Base-by-base conservation (phyloP, 2,329 filamentous ascomycete genomes). In the Penicillium sp. region DNA sequence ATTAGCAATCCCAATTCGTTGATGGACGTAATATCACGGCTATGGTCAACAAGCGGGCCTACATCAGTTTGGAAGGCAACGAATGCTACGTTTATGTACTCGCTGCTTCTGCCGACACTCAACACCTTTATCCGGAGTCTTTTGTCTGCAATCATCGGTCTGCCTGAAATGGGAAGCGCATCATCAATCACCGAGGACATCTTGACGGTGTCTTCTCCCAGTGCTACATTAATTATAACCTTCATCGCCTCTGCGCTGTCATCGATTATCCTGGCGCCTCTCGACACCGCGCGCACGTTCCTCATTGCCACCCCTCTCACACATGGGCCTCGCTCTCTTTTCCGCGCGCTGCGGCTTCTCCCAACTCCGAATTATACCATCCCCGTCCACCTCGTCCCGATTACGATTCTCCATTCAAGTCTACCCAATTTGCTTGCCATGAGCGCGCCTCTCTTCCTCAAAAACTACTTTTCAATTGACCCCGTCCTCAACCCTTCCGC, bases 31-130 rank as follows among this genome's bases (percentile, higher is more conserved):
- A 83, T 99, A 59, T 86, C 87, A 6, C 89, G 95, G 69, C 77
- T 97, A 20, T 97, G 94, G 90, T 82, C 87, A 48, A 93, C 89
- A 64, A 93, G 96, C 69, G 90, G 91, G 35, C 87, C 87, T 0
- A 92, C 91, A 81, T 94, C 94, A 4, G 86, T 97, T 5, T 99
- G 93, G 92, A 97, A 97, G 71, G 83, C 88, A 8, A 90, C 91
- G 38, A 97, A 97, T 69, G 85, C 89, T 14, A 95, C 91, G 1
- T 99, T 97, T 67, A 80, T 97, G 50, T 96, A 97, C 74, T 89
- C 87, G 0, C 84, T 97, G 47, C 80, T 97, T 18, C 84, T 92
- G 60, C 91, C 91, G 11, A 87, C 95, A 7, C 77, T 96, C 28
- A 94, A 97, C 71, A 92, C 90, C 64, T 99, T 95, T 86, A 89